These are phyloP conservation scores for Ascocoryne sarcoides DNA, from an alignment of 2,329 filamentous ascomycete genomes.

Conservation along the genomic window DNA sequence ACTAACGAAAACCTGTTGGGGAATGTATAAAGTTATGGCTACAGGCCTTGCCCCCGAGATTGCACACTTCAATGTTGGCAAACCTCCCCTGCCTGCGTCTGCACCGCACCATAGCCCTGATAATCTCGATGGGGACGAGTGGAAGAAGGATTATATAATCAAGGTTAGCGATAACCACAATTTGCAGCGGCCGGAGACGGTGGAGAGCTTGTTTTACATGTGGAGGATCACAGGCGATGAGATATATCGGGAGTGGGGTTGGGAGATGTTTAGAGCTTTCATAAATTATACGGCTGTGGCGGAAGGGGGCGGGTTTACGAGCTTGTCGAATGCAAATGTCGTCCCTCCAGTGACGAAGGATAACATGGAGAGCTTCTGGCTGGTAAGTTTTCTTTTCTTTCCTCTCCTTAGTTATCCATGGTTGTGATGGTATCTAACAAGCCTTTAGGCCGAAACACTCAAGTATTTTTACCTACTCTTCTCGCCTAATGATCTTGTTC, in stretches of 20 bases:
- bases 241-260: conserved; percentile 91
- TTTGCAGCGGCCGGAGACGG: conserved; percentile 87
- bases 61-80: conserved; percentile 73
- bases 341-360: conserved; percentile 65
- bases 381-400: conserved; percentile 47
- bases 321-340: conserved; percentile 63
- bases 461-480: conserved; percentile 98
- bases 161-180: conserved; percentile 84
- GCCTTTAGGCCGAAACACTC: conserved; percentile 74
- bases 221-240: conserved; percentile 92
- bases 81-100: conserved; percentile 56
- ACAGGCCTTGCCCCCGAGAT: conserved; percentile 95
- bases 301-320: conserved; percentile 74
- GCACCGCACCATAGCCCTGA: conserved; percentile 42
- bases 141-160: conserved; percentile 72
- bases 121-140: conserved; percentile 40
- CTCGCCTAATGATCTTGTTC: conserved; percentile 71
- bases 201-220: conserved; percentile 97
- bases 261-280: conserved; percentile 96
- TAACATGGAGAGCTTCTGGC: conserved; percentile 99
- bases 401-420: no score
- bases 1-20: conserved; percentile 95
- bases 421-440: conserved; percentile 19
- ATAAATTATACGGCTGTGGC: conserved; percentile 74
- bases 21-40: conserved; percentile 84